Evolutionary conservation across 805 yeast species (phyloP), one percentile per base, ranked within the genome.

Genomic region (Wickerhamiella bombiphila): DNA sequence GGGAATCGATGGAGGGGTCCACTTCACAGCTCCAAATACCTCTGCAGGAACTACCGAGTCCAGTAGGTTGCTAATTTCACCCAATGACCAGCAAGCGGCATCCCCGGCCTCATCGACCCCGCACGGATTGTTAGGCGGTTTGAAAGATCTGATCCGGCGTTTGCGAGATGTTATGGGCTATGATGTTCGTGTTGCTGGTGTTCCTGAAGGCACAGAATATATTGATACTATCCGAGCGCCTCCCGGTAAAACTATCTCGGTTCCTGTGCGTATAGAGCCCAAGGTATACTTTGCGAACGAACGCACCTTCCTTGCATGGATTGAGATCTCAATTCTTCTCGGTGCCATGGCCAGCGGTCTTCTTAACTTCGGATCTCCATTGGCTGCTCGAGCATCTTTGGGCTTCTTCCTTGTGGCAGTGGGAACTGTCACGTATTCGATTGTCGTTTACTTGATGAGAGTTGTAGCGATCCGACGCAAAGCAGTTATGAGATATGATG

Each of bases 241-340:
- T 17, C 74, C 80, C 30, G 98, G 97, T 2, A 86, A 85, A 59
- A 68, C 70, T 32, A 81, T 91, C 42, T 74, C 85, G 52, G 91
- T 91, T 6, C 98, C 97, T 2, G 93, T 91, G 28, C 72, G 98
- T 52, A 86, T 91, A 26, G 98, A 91, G 60, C 98, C 98, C 41
- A 91, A 91, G 63, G 98, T 91, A n/a, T 91, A 91, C 57, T 91
- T 91, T 60, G 98, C 98, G 5, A 83, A 93, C 18, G 98, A 91
- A 59, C 74, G 98, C 62, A 91, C 98, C 0, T 88, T 76, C 54
- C 66, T 91, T 44, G 73, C 93, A 29, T 91, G 98, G 98, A 63
- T 88, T 39, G 86, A 94, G 29, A 82, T 91, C 49, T 81, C 91
- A 6, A 72, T 91, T 66, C 65, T 88, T 31, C 66, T 91, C 40